Conservation (phyloP, 2,329 filamentous ascomycete species). For the Penicillium concentricum region DNA sequence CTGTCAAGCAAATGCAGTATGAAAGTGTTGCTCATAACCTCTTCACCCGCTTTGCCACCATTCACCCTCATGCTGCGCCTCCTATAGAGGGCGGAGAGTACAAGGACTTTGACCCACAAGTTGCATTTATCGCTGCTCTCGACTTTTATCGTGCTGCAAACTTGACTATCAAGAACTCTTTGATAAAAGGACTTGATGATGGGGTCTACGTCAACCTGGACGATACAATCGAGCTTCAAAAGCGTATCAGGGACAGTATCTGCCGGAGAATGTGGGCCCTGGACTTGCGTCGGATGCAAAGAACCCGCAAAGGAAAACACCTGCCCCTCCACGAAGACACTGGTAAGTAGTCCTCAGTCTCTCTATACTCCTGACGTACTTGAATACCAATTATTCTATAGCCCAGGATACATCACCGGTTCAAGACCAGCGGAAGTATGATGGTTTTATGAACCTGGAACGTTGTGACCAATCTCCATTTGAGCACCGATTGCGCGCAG, state of each 20-base stretch:
- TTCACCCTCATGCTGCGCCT: conserved; percentile 46
- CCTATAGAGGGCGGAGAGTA: conserved; percentile 41
- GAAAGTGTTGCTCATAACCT: conserved; percentile 50
- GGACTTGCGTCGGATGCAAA: conserved; percentile 42
- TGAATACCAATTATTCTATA: conserved; percentile 14
- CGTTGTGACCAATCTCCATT: conserved; percentile 33
- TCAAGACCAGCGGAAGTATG: conserved; percentile 38
- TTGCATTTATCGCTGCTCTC: conserved; percentile 41
- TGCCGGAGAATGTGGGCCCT: conserved; percentile 45
- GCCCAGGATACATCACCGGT: conserved; percentile 30
- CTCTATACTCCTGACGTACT: not conserved
- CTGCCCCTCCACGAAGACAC: conserved; percentile 37
- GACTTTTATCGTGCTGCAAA: conserved; percentile 44
- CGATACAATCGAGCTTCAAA: conserved; percentile 43
- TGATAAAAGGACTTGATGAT: conserved; percentile 40
- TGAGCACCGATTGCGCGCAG: conserved; percentile 40
- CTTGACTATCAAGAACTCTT: conserved; percentile 35
- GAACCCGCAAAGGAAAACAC: conserved; percentile 40
- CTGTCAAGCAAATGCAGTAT: conserved; percentile 51
- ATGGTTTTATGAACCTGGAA: conserved; percentile 45
- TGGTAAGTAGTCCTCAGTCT: conserved; percentile 29
- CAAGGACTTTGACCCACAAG: conserved; percentile 44
- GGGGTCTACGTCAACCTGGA: conserved; percentile 47
- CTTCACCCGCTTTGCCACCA: conserved; percentile 47
- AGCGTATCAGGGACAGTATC: conserved; percentile 39